Conservation (phyloP, 2,329 filamentous ascomycete genomes). For the Macrophomina pseudophaseolina region DNA sequence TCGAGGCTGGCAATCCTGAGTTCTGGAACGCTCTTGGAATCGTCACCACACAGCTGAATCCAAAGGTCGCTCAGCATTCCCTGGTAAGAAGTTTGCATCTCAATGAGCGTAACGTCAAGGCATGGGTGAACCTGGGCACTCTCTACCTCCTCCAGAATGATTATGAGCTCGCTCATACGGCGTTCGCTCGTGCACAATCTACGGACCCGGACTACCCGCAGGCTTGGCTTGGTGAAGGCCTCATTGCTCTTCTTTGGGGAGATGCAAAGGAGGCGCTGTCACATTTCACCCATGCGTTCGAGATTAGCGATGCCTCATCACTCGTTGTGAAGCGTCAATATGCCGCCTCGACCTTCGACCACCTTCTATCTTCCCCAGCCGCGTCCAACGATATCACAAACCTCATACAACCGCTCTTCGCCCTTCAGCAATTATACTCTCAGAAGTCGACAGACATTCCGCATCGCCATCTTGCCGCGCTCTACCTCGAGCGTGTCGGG, state of each 20-base stretch:
- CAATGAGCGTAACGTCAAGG: conserved; percentile 81
- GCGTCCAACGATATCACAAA: conserved; percentile 59
- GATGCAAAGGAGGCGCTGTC: conserved; percentile 78
- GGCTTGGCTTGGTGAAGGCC: conserved; percentile 91
- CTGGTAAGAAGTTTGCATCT: conserved; percentile 92
- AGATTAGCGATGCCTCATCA: conserved; percentile 81
- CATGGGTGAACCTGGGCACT: conserved; percentile 90
- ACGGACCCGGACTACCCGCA: conserved; percentile 92
- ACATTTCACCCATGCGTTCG: conserved; percentile 92
- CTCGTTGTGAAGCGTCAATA: conserved; percentile 78
- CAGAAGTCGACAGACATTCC: conserved; percentile 73
- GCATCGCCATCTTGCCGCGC: conserved; percentile 76
- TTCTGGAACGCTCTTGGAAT: conserved; percentile 98
- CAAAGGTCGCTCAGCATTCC: conserved; percentile 87
- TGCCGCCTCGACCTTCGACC: conserved; percentile 80
- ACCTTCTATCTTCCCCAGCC: conserved; percentile 66
- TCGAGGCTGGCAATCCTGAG: conserved; percentile 90
- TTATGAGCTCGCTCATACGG: conserved; percentile 81
- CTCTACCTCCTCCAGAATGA: conserved; percentile 87
- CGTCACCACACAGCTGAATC: conserved; percentile 83
- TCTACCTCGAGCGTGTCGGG: conserved; percentile 81
- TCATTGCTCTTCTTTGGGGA: conserved; percentile 78
- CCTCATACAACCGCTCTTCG: conserved; percentile 86
- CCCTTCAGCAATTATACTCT: conserved; percentile 77
- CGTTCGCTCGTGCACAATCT: conserved; percentile 89